Evolutionary conservation across 352 stramenopile species (phyloP), one percentile per base, ranked within the genome.

Genomic region (Pythium angustatum): DNA sequence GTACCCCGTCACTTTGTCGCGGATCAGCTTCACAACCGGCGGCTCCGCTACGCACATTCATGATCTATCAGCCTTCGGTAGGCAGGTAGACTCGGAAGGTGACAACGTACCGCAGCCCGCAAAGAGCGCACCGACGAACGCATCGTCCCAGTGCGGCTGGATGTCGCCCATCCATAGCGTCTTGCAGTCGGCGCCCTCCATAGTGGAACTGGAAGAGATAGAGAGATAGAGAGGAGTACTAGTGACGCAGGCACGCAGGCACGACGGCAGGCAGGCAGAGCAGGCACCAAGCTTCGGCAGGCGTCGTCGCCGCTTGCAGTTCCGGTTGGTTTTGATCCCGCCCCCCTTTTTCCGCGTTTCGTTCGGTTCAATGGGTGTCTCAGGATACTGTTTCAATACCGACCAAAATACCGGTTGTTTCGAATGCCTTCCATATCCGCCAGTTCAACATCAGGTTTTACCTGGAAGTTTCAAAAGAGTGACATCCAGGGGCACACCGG

Each of bases 131-230:
- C 82, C 64, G 47, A 97, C 83, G 66, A 94, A 96, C 30, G 81
- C 65, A 73, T 97, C 90, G 66, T 96, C 90, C 90, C 90, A 97
- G 66, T 94, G 69, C 73, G 88, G 85, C 74, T 97, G 88, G 68
- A 96, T 91, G 75, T 94, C 87, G 65, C 87, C 87, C 81, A 96
- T 95, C 87, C 87, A 96, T 31, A 96, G 77, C 63, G 87, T 96
- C 82, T 93, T 93, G 81, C 84, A 93, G 21, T 88, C 79, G 31
- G 55, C 49, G 44, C 77, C 76, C 70, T 79, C 78, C 58, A 48
- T 53, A 11, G 22, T 10, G 19, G 14, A 58, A n/a, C n/a, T n/a
- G n/a, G 51, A 22, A n/a, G 7, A 15, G 24, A 31, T 43, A 31
- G 21, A 33, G 14, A 33, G 19, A 31, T 11, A 31, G 27, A 54